Percentiles rank a stretch among this genome's conserved stretches.
Evolutionary conservation across 1,284 basidiomycete species (phyloP).

Genomic region (Cryptococcus hybrid): DNA sequence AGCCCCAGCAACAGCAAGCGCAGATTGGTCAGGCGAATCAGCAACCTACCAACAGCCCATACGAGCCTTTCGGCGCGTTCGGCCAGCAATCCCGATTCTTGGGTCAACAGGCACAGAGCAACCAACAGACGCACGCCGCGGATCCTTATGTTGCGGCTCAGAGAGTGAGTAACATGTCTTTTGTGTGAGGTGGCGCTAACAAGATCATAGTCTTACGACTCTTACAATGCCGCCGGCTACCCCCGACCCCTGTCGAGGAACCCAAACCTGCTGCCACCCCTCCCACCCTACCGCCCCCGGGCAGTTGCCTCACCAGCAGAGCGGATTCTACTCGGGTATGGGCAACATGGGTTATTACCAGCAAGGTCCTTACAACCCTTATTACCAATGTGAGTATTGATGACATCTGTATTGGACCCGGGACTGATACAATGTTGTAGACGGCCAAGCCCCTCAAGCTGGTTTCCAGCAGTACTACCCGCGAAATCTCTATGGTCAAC

Average conservation of each 20-base stretch:
- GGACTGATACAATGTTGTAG: conserved; percentile 20
- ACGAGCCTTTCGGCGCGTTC: conserved; percentile 20
- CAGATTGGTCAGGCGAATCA: conserved; percentile 23
- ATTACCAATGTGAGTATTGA: conserved; percentile 49
- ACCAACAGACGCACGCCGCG: conserved; percentile 24
- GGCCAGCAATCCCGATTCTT: conserved; percentile 21
- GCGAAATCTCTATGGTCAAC: conserved; percentile 46
- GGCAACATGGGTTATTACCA: conserved; percentile 50
- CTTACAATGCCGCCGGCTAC: conserved; percentile 47
- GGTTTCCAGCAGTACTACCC: conserved; percentile 51
- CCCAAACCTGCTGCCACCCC: conserved; percentile 35
- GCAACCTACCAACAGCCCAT: conserved; percentile 17
- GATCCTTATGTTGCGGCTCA: conserved; percentile 28
- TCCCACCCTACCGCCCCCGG: conserved; percentile 40
- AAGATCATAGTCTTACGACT: conserved; percentile 42
- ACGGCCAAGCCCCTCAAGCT: conserved; percentile 46
- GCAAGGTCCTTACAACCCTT: conserved; percentile 51
- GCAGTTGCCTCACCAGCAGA: conserved; percentile 46
- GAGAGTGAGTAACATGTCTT: conserved; percentile 15
- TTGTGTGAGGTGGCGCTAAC: not conserved
- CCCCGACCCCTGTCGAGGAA: conserved; percentile 45
- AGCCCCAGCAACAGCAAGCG: conserved; percentile 30
- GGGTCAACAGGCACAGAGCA: conserved; percentile 18
- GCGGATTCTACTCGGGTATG: conserved; percentile 44
- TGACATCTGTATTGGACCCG: not conserved